phyloP scores from a whole-genome alignment of 2,329 filamentous ascomycete genomes.

The Coniochaeta sp. region DNA sequence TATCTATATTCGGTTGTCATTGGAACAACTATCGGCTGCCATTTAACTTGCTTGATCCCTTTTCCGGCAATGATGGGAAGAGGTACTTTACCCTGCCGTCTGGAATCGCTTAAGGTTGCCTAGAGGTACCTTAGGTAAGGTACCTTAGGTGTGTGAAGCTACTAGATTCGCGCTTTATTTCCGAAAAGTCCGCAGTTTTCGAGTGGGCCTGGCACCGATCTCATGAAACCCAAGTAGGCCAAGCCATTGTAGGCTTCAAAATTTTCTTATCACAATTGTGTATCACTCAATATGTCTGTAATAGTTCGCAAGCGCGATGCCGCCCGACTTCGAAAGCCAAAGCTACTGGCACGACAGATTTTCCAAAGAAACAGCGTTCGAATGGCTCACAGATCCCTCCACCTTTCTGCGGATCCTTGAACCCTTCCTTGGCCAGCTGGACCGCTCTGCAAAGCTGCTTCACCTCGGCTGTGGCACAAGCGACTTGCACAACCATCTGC shows the following conservation, averaged over 20 bases:
- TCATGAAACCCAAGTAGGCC: too few relatives aligned
- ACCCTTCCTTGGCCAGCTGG: conserved; percentile 25
- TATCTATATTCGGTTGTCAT: background rate
- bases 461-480: conserved; percentile 43
- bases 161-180: too few relatives aligned
- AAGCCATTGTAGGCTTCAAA: background rate
- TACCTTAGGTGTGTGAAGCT: too few relatives aligned
- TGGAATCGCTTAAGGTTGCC: too few relatives aligned
- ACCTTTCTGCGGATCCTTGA: conserved; percentile 31
- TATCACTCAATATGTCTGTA: background rate
- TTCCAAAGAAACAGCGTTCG: conserved; percentile 33
- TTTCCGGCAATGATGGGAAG: background rate
- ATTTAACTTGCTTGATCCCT: background rate
- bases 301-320: conserved; percentile 3
- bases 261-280: background rate
- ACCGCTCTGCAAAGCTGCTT: conserved; percentile 25
- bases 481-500: conserved; percentile 40
- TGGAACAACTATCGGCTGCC: background rate
- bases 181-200: too few relatives aligned
- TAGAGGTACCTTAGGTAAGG: too few relatives aligned
- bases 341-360: conserved; percentile 43
- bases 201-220: too few relatives aligned
- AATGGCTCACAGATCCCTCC: conserved; percentile 36
- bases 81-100: too few relatives aligned
- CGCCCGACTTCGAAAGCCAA: conserved; percentile 37